Conservation (phyloP, 768 basidiomycete genomes). For the Aureoboletus auriporus region DNA sequence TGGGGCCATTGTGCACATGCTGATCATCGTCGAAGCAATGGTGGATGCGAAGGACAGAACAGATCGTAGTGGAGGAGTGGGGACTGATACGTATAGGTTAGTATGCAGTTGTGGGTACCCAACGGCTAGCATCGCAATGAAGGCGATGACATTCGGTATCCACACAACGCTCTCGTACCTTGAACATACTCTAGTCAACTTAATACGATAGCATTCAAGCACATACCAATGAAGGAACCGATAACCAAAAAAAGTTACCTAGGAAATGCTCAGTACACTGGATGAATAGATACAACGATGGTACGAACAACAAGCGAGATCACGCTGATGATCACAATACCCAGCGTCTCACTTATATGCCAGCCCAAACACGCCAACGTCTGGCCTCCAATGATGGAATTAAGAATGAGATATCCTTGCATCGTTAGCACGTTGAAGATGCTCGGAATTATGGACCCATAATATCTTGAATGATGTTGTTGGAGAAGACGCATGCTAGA, state of each 20-base stretch:
- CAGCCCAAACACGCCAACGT: constrained; percentile 47
- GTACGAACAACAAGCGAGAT: constrained; percentile 28
- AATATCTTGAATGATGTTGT: constrained; percentile 31
- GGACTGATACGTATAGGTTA: constrained; percentile 35
- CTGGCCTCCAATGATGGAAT: constrained; percentile 61
- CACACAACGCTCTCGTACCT: constrained; percentile 75
- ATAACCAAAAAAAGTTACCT: constrained; percentile 66
- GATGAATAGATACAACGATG: not conserved
- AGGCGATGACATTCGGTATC: constrained; percentile 70
- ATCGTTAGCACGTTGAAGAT: constrained; percentile 46
- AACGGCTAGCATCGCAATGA: constrained; percentile 61
- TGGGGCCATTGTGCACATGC: constrained; percentile 40
- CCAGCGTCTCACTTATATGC: constrained; percentile 26
- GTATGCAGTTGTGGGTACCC: constrained; percentile 61
- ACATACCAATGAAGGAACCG: constrained; percentile 54
- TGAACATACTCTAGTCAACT: not conserved
- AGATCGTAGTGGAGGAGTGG: constrained; percentile 30
- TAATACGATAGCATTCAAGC: not conserved
- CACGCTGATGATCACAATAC: constrained; percentile 31
- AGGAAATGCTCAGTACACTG: constrained; percentile 1
- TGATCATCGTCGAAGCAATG: constrained; percentile 41
- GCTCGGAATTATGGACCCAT: constrained; percentile 38
- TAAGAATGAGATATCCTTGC: constrained; percentile 55
- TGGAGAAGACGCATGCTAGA: constrained; percentile 7
- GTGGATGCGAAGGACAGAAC: constrained; percentile 45